A percentile compares a stretch with the other conserved stretches of the same genome.
phyloP scores from a whole-genome alignment of 176 grass and related monocot species.

The Oryza punctata region DNA sequence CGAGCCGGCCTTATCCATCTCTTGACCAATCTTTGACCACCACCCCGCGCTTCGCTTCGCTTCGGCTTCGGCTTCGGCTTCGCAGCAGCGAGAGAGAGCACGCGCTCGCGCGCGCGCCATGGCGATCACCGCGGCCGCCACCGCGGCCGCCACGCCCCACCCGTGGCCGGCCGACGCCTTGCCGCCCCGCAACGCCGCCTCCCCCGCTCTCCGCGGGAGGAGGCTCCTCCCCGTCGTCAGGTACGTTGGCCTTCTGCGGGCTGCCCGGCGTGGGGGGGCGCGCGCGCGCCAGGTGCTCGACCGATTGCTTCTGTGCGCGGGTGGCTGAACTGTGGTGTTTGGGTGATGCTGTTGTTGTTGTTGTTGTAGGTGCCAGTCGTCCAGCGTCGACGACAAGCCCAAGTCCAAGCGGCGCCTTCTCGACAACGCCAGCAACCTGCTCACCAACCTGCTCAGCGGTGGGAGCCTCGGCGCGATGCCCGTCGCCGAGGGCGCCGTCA shows the following conservation, averaged over 20 bases:
- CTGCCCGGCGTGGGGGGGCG: too few relatives aligned
- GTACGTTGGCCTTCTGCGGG: slow-evolving; percentile 7
- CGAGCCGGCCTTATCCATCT: slow-evolving; percentile 21
- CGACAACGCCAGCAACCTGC: slow-evolving; percentile 89
- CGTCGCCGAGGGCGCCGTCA: slow-evolving; percentile 80
- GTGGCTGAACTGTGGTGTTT: not conserved
- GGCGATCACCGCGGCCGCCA: slow-evolving; percentile 37
- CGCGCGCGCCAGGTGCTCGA: slow-evolving; percentile 21
- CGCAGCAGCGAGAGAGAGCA: not conserved
- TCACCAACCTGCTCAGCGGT: slow-evolving; percentile 83
- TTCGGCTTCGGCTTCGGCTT: too few relatives aligned
- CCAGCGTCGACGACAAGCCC: slow-evolving; percentile 70
- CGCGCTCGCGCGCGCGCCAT: slow-evolving; percentile 32
- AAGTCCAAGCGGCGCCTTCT: slow-evolving; percentile 67
- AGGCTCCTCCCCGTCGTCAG: slow-evolving; percentile 32
- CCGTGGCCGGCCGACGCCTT: slow-evolving; percentile 30
- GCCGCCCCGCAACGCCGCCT: not conserved
- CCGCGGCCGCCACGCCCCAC: slow-evolving; percentile 44
- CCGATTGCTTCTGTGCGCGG: not conserved
- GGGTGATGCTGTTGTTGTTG: not conserved
- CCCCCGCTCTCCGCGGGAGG: not conserved
- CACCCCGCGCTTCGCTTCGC: not conserved
- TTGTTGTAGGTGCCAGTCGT: slow-evolving; percentile 72
- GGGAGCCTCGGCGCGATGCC: slow-evolving; percentile 72
- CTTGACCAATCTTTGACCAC: too few relatives aligned